phyloP scores from a whole-genome alignment of 2,329 filamentous ascomycete species.

The Claviceps monticola region DNA sequence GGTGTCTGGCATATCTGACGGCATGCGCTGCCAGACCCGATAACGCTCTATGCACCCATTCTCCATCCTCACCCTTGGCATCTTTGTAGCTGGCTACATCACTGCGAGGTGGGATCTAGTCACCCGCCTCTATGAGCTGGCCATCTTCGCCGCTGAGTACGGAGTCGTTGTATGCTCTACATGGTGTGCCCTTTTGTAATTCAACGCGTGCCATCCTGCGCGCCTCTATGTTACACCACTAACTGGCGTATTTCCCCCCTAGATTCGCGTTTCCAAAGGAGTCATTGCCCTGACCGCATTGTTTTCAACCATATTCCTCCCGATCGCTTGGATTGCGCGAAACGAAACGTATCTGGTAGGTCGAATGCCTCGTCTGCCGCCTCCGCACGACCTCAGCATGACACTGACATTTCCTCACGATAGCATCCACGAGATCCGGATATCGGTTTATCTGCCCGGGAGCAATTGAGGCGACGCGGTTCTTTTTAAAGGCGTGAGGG shows the following conservation, averaged over 20 bases:
- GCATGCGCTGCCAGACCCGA: slow-evolving; percentile 29
- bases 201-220: background rate
- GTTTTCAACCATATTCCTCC: slow-evolving; percentile 74
- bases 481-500: slow-evolving; percentile 55
- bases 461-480: slow-evolving; percentile 85
- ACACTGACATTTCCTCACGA: background rate
- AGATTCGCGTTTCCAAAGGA: slow-evolving; percentile 77
- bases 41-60: slow-evolving; percentile 85
- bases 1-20: slow-evolving; percentile 11
- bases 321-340: slow-evolving; percentile 68
- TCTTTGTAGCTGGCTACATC: slow-evolving; percentile 99
- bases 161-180: slow-evolving; percentile 62
- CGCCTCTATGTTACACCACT: background rate
- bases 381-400: background rate
- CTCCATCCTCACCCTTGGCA: slow-evolving; percentile 86
- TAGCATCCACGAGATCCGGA: slow-evolving; percentile 72
- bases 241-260: slow-evolving; percentile 5
- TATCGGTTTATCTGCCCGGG: slow-evolving; percentile 80
- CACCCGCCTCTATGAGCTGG: slow-evolving; percentile 89
- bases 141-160: slow-evolving; percentile 97
- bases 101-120: slow-evolving; percentile 98
- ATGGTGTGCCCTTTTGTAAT: background rate
- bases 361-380: background rate
- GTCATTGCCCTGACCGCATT: slow-evolving; percentile 70
- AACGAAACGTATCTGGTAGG: slow-evolving; percentile 69